phyloP scores from a whole-genome alignment of 1,284 basidiomycete species.

The Sanguinoderma infundibulare region DNA sequence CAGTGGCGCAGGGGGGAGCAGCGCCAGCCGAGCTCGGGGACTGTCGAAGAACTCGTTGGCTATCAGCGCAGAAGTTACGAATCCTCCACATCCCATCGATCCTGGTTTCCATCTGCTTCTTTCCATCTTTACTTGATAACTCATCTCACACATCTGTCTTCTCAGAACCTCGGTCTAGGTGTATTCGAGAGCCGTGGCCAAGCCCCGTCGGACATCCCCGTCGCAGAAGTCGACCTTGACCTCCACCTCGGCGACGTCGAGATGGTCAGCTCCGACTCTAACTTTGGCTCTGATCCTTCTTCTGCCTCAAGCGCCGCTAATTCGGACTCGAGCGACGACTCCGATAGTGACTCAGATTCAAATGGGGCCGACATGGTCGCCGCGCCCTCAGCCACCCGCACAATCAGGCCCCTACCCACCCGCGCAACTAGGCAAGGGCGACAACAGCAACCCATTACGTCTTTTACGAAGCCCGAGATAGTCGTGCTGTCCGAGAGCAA shows the following conservation, averaged over 20 bases:
- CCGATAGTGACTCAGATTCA: conserved; percentile 28
- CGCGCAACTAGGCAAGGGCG: conserved; percentile 14
- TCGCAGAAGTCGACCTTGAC: conserved; percentile 30
- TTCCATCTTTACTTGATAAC: conserved; percentile 1
- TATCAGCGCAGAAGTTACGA: no score
- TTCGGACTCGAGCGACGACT: conserved; percentile 4
- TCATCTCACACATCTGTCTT: neutral
- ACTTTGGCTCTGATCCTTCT: conserved; percentile 16
- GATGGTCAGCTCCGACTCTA: conserved; percentile 17
- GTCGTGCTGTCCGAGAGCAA: conserved; percentile 26
- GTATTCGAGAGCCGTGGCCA: conserved; percentile 55
- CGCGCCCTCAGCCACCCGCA: conserved; percentile 23
- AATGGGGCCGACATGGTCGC: conserved; percentile 25
- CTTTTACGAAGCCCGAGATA: conserved; percentile 22
- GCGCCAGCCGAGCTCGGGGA: no score
- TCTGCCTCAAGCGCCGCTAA: conserved; percentile 18
- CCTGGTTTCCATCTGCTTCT: neutral
- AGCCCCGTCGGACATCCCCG: conserved; percentile 17
- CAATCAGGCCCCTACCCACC: conserved; percentile 33
- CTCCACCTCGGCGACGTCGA: neutral
- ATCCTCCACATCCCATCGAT: no score
- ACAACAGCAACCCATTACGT: neutral
- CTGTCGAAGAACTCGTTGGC: no score
- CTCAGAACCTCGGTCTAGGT: conserved; percentile 66
- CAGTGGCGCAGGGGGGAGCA: no score